Conservation (phyloP, 2,329 filamentous ascomycete genomes). For the Claviceps purpurea region DNA sequence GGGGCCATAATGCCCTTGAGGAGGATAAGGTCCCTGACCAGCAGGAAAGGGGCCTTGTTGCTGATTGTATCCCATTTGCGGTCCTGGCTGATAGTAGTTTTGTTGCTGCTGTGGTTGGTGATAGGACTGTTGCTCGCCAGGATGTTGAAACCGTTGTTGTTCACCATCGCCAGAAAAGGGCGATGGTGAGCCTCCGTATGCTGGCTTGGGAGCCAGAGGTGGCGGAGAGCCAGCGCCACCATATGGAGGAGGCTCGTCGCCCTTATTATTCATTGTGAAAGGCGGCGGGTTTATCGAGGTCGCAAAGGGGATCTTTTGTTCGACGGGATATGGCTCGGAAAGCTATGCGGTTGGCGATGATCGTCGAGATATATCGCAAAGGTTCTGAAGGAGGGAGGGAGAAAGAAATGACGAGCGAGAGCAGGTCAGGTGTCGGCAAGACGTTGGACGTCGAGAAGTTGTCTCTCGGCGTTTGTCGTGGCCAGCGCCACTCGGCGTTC, state of each 20-base stretch:
- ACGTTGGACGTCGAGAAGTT: neutral
- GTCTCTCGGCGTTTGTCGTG: neutral
- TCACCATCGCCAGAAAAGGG: slow-evolving; percentile 4
- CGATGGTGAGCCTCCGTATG: slow-evolving; percentile 25
- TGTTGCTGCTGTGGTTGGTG: slow-evolving; percentile 17
- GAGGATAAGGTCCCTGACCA: slow-evolving; percentile 21
- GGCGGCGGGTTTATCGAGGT: neutral
- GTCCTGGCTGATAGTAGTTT: slow-evolving; percentile 27
- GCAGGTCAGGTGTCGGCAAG: neutral
- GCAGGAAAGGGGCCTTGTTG: slow-evolving; percentile 21
- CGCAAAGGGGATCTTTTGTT: neutral
- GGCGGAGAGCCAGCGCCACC: slow-evolving; percentile 18
- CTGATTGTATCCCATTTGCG: slow-evolving; percentile 30
- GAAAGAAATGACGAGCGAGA: neutral
- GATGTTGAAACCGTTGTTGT: slow-evolving; percentile 15
- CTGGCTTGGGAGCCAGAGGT: slow-evolving; percentile 23
- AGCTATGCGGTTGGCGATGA: neutral
- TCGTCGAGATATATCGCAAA: neutral
- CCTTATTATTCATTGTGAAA: slow-evolving; percentile 29
- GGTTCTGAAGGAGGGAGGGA: neutral
- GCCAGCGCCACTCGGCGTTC: neutral
- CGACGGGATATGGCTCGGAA: too few relatives aligned
- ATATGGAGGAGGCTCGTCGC: slow-evolving; percentile 38
- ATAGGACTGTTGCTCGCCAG: slow-evolving; percentile 9
- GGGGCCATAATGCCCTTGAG: slow-evolving; percentile 21